phyloP scores from a whole-genome alignment of 2,329 filamentous ascomycete species.

The Elsinoe fawcettii region DNA sequence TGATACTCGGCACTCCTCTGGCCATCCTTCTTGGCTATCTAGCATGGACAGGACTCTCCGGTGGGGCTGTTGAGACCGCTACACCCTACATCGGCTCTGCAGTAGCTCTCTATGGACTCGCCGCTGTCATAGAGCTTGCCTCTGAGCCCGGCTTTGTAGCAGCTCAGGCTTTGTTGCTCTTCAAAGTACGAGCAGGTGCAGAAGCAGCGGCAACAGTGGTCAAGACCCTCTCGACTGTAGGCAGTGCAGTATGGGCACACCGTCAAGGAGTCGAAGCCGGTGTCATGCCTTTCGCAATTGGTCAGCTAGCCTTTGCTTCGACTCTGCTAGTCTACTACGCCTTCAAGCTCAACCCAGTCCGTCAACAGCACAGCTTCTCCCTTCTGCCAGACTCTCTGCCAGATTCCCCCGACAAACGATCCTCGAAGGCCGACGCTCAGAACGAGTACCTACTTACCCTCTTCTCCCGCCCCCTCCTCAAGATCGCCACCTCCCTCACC shows the following conservation, averaged over 20 bases:
- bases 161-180: constrained; percentile 72
- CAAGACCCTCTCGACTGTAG: constrained; percentile 69
- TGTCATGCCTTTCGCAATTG: constrained; percentile 79
- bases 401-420: constrained; percentile 32
- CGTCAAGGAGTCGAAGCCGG: constrained; percentile 51
- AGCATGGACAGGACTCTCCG: constrained; percentile 49
- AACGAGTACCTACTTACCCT: constrained; percentile 47
- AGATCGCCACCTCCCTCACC: constrained; percentile 73
- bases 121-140: constrained; percentile 64
- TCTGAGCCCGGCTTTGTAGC: constrained; percentile 86
- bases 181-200: constrained; percentile 70
- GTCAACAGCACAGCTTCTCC: constrained; percentile 57
- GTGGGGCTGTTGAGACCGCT: background rate
- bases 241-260: constrained; percentile 57
- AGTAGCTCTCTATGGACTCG: constrained; percentile 47
- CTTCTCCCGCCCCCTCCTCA: constrained; percentile 64
- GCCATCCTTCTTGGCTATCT: constrained; percentile 57
- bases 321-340: constrained; percentile 64
- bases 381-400: constrained; percentile 47
- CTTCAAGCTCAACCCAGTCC: constrained; percentile 51
- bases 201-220: constrained; percentile 75
- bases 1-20: constrained; percentile 59
- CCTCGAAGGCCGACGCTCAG: constrained; percentile 17
- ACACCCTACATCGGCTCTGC: constrained; percentile 58
- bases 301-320: constrained; percentile 69